A percentile compares a stretch with the other conserved stretches of the same genome.
Evolutionary conservation across 2,329 filamentous ascomycete species (phyloP).

Genomic region (Colletotrichum destructivum): DNA sequence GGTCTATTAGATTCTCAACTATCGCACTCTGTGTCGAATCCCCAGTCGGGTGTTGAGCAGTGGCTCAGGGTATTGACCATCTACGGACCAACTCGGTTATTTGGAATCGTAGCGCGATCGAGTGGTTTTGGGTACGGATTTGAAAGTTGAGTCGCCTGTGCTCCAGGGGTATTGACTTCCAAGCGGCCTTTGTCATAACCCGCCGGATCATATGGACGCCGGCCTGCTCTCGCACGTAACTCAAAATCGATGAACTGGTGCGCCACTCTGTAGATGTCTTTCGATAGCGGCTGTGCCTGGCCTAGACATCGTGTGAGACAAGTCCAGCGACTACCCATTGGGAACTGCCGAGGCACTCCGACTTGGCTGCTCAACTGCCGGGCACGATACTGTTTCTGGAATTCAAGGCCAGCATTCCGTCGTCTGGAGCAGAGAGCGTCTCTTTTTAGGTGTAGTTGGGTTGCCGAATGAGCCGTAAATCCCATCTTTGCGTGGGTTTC

Average conservation of each 20-base stretch:
- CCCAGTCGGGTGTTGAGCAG: background rate
- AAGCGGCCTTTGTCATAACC: background rate
- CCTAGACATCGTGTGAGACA: background rate
- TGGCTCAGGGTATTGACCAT: background rate
- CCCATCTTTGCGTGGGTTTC: background rate
- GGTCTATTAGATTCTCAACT: too few relatives aligned
- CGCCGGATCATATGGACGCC: background rate
- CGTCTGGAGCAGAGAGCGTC: background rate
- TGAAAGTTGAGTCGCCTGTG: background rate
- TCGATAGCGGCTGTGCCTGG: background rate
- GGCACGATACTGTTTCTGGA: background rate
- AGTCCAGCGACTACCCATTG: background rate
- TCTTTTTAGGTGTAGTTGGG: background rate
- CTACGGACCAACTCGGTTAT: background rate
- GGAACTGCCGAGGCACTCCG: background rate
- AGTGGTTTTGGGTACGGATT: background rate
- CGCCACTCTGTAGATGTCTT: too few relatives aligned
- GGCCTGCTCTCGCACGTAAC: slow-evolving; percentile 3
- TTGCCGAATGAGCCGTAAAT: background rate
- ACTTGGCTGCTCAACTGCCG: background rate
- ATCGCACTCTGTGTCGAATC: background rate
- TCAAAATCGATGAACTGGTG: background rate
- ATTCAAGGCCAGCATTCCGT: background rate
- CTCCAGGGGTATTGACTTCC: background rate
- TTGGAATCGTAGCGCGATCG: background rate